Evolutionary conservation across 2,329 filamentous ascomycete genomes (phyloP).

Genomic region (Apiospora malaysiana): DNA sequence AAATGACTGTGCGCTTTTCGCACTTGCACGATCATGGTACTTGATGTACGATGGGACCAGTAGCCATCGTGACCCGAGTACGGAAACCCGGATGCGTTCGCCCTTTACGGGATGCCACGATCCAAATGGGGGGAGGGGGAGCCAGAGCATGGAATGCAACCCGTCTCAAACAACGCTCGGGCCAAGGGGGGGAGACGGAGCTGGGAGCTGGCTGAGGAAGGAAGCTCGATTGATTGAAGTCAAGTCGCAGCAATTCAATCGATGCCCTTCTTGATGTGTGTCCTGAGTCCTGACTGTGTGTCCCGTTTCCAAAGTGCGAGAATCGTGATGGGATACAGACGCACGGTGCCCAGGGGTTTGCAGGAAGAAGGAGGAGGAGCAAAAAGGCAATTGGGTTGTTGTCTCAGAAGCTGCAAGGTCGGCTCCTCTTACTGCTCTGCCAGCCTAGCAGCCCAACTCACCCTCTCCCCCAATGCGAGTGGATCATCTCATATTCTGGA

Average conservation of each 20-base stretch:
- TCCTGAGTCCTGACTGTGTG: too few species aligned
- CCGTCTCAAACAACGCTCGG: neutral
- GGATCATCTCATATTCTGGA: slow-evolving; percentile 15
- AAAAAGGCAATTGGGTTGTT: neutral
- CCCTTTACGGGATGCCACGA: slow-evolving; percentile 15
- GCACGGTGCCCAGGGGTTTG: neutral
- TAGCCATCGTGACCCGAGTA: slow-evolving; percentile 7
- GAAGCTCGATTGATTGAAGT: too few species aligned
- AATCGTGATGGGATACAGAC: neutral
- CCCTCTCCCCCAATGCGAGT: neutral
- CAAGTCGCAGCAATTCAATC: too few species aligned
- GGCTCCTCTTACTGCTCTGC: too few species aligned
- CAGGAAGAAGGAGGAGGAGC: neutral
- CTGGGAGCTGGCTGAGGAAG: neutral
- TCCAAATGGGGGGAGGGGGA: slow-evolving; percentile 5
- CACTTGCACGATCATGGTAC: neutral
- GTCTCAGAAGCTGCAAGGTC: slow-evolving; percentile 16
- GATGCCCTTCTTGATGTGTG: too few species aligned
- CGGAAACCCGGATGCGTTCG: slow-evolving; percentile 10
- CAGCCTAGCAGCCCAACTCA: slow-evolving; percentile 13
- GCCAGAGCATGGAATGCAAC: neutral
- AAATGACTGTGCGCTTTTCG: neutral
- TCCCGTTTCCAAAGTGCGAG: neutral
- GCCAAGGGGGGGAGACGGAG: neutral
- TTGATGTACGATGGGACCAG: neutral